Evolutionary conservation across 1,284 basidiomycete genomes (phyloP), one percentile per base, ranked within the genome.

Genomic region (Pulchroboletus neoregius): DNA sequence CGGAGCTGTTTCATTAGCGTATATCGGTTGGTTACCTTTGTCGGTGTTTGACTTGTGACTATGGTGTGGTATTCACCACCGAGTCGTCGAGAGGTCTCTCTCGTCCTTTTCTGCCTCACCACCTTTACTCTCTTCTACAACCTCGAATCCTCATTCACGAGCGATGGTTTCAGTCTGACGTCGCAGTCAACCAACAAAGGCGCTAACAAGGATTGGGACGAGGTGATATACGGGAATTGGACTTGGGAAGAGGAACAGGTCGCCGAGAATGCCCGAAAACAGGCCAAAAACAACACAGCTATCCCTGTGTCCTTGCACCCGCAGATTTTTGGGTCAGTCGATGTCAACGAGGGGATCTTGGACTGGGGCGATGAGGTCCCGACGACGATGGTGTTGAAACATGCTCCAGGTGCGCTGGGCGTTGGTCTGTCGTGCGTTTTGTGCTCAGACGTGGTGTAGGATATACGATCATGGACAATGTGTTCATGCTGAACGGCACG

Each of bases 401-500:
- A 87, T 65, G 69, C 73, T 27, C 74, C 82, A 54, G 84, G 84
- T 86, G 43, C 33, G 70, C 20, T 50, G 8, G 2, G 2, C n/a
- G 18, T 26, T 35, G 61, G 4, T 56, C 11, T 32, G n/a, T 37
- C 20, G 37, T 35, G 30, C 8, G 23, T 33, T 23, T 10, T 10
- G 23, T 27, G 8, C 40, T 55, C 39, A 50, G 28, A 44, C 10
- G 48, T 34, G 46, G 28, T 35, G 30, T 58, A 90, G 90, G 91
- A 2, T 90, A 84, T 70, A 91, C 87, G 2, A 78, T 91, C 34
- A 71, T 93, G 45, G 87, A 92, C 55, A 84, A 87, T 50, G 72
- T 91, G 20, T 79, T 86, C 52, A 63, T 87, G 22, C 74, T 74
- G 53, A 81, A 85, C 55, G 82, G 84, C 10, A 78, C 76, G 6